A percentile compares a stretch with the other conserved stretches of the same genome.
Evolutionary conservation across 768 basidiomycete species (phyloP).

Genomic region (Stropharia rugosoannulata): DNA sequence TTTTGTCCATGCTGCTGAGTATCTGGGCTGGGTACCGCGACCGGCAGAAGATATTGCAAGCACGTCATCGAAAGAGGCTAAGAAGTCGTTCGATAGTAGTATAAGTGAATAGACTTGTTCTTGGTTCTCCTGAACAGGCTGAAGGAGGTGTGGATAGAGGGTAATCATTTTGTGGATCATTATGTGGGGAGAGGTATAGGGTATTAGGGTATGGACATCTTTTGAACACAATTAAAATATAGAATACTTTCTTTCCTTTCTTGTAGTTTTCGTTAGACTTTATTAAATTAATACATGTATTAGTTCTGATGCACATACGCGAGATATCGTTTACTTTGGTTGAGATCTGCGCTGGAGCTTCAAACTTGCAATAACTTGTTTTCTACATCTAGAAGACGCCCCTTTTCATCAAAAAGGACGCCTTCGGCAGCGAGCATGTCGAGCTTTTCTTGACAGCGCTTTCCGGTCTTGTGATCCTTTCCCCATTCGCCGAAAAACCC

Average conservation of each 20-base stretch:
- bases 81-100: not conserved
- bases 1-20: constrained; percentile 43
- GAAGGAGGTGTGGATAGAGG: not conserved
- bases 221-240: too few species aligned
- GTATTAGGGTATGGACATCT: too few species aligned
- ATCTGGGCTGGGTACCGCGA: constrained; percentile 55
- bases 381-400: constrained; percentile 31
- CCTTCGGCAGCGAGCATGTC: constrained; percentile 52
- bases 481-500: constrained; percentile 68
- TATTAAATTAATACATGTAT: not conserved
- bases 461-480: constrained; percentile 38
- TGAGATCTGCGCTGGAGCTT: not conserved
- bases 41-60: constrained; percentile 26
- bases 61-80: constrained; percentile 5
- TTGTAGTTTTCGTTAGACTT: not conserved
- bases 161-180: too few species aligned
- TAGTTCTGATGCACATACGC: not conserved
- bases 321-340: too few species aligned
- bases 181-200: too few species aligned
- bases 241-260: too few species aligned
- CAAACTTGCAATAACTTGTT: constrained; percentile 23
- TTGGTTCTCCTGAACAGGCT: not conserved
- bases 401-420: constrained; percentile 44
- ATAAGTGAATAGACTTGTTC: not conserved
- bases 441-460: constrained; percentile 45